Conservation (phyloP, 768 basidiomycete genomes). For the Phaeotremella skinneri region DNA sequence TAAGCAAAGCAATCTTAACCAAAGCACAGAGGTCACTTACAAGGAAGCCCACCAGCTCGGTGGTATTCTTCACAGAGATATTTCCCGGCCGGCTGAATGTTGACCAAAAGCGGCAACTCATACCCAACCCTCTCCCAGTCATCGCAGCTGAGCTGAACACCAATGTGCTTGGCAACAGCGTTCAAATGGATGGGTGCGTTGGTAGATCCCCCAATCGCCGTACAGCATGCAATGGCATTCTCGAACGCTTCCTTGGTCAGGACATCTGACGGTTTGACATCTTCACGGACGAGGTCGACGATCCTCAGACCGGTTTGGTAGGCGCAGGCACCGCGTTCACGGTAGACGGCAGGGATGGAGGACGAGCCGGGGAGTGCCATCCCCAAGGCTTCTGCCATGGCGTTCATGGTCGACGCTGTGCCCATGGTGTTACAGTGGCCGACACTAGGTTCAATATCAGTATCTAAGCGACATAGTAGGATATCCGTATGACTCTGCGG, state of each 20-base stretch:
- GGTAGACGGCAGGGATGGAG: slow-evolving; percentile 49
- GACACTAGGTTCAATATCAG: slow-evolving; percentile 19
- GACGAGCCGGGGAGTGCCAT: slow-evolving; percentile 49
- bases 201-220: slow-evolving; percentile 46
- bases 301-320: slow-evolving; percentile 47
- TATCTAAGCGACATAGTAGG: no score
- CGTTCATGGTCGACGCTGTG: slow-evolving; percentile 51
- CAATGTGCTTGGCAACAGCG: slow-evolving; percentile 46
- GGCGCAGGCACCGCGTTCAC: slow-evolving; percentile 48
- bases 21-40: slow-evolving; percentile 15
- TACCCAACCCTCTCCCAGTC: slow-evolving; percentile 46
- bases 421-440: slow-evolving; percentile 51
- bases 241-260: slow-evolving; percentile 44
- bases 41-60: slow-evolving; percentile 44
- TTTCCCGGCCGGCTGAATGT: slow-evolving; percentile 43
- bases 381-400: slow-evolving; percentile 48
- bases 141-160: slow-evolving; percentile 35
- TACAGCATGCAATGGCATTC: slow-evolving; percentile 42
- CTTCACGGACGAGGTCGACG: slow-evolving; percentile 47
- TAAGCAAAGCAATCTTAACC: not conserved
- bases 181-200: slow-evolving; percentile 48
- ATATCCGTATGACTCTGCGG: not conserved
- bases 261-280: slow-evolving; percentile 50
- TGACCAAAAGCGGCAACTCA: slow-evolving; percentile 38
- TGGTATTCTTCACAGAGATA: slow-evolving; percentile 49